phyloP scores from a whole-genome alignment of 192 early-diverging fungal genomes.

The Physocladia obscura region DNA sequence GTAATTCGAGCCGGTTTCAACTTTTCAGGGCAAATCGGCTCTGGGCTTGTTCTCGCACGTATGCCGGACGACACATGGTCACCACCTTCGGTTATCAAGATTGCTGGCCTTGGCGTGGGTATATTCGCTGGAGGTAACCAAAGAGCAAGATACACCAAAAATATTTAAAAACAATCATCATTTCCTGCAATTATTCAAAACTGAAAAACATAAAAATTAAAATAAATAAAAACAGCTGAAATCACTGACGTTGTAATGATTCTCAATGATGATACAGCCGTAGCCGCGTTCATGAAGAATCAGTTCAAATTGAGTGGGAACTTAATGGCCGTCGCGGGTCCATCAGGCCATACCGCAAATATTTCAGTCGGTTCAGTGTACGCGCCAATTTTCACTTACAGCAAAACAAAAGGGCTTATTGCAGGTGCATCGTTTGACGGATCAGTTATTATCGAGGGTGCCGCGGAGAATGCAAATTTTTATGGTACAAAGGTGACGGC shows the following conservation, averaged over 20 bases:
- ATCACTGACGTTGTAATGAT: slow-evolving; percentile 92
- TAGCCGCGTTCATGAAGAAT: slow-evolving; percentile 80
- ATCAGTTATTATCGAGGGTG: slow-evolving; percentile 76
- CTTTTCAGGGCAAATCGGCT: slow-evolving; percentile 77
- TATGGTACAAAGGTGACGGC: slow-evolving; percentile 56
- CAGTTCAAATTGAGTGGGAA: slow-evolving; percentile 42
- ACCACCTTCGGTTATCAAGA: slow-evolving; percentile 80
- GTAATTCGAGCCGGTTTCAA: slow-evolving; percentile 87
- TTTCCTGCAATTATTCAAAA: no score
- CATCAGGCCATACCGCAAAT: slow-evolving; percentile 65
- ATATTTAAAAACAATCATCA: no score
- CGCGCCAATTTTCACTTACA: slow-evolving; percentile 90
- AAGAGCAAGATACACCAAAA: no score
- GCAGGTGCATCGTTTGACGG: slow-evolving; percentile 88
- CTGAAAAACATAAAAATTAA: no score
- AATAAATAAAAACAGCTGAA: slow-evolving; percentile 50
- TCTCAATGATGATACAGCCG: slow-evolving; percentile 78
- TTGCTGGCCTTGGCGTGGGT: slow-evolving; percentile 79
- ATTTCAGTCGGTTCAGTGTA: slow-evolving; percentile 31
- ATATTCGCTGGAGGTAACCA: slow-evolving; percentile 73
- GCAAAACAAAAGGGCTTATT: slow-evolving; percentile 88
- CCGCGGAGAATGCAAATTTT: slow-evolving; percentile 79
- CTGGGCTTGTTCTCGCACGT: slow-evolving; percentile 87
- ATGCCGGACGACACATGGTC: slow-evolving; percentile 73
- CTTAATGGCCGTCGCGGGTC: slow-evolving; percentile 21